These are phyloP conservation scores for Carex scoparia DNA, from an alignment of 176 grass and related monocot species.

Conservation along the genomic window DNA sequence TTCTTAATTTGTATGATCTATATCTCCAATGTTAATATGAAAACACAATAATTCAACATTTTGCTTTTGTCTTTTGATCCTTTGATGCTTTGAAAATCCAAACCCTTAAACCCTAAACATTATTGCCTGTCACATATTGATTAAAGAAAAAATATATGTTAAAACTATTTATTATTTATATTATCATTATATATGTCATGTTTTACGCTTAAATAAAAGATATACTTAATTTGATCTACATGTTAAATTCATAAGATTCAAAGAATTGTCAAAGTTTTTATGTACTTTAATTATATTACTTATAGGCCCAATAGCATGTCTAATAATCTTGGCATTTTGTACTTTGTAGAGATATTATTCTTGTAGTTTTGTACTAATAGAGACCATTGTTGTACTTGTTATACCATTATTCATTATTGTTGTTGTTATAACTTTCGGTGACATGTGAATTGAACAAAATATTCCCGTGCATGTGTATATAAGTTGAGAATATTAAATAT, in stretches of 20 bases:
- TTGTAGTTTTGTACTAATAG: slow-evolving; percentile 18
- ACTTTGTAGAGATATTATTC: background rate
- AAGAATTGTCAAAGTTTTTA: background rate
- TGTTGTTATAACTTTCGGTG: background rate
- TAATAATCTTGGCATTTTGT: background rate
- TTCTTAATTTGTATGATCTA: background rate
- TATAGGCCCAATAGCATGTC: background rate
- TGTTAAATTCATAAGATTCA: background rate
- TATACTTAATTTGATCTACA: background rate
- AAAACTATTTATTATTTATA: background rate
- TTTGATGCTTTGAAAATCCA: background rate
- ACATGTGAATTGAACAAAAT: slow-evolving; percentile 19
- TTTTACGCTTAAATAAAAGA: background rate
- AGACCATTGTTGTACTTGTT: slow-evolving; percentile 12
- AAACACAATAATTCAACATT: background rate
- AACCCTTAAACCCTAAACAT: background rate
- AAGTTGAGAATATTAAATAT: background rate
- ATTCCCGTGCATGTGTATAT: background rate
- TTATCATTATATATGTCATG: background rate
- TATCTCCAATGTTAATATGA: background rate
- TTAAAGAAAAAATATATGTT: background rate
- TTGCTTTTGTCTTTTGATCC: background rate
- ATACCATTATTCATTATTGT: background rate
- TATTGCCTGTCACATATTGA: background rate
- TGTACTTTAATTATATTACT: background rate